phyloP scores from a whole-genome alignment of 768 basidiomycete genomes.

The Rhodosporidiobolus sp. region DNA sequence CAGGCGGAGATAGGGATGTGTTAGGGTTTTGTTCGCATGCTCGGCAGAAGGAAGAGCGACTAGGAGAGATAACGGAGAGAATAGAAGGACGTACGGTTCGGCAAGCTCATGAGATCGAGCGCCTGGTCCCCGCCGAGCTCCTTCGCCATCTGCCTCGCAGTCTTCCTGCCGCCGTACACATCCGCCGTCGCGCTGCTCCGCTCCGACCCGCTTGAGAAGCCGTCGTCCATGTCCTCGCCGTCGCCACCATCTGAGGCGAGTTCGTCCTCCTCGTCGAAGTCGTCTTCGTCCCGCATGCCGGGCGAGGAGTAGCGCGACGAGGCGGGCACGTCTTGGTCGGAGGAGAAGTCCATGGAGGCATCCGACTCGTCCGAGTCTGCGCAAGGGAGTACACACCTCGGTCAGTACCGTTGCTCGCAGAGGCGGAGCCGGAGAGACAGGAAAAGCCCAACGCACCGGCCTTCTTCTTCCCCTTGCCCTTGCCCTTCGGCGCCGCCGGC shows the following conservation, averaged over 20 bases:
- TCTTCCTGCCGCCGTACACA: slow-evolving; percentile 39
- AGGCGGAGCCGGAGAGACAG: background rate
- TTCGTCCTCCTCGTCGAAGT: slow-evolving; percentile 19
- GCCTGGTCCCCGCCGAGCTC: slow-evolving; percentile 41
- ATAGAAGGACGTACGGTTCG: slow-evolving; percentile 20
- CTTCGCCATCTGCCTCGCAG: slow-evolving; percentile 43
- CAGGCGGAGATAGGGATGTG: too few relatives aligned
- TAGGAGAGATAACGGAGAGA: too few relatives aligned
- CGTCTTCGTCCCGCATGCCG: slow-evolving; percentile 9
- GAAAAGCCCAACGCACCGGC: slow-evolving; percentile 10
- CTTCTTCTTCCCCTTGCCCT: slow-evolving; percentile 31
- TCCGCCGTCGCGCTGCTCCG: slow-evolving; percentile 6
- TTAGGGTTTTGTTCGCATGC: background rate
- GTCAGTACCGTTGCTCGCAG: background rate
- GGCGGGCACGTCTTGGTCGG: background rate
- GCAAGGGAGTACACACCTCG: background rate
- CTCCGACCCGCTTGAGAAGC: slow-evolving; percentile 8
- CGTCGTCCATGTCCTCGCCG: slow-evolving; percentile 10
- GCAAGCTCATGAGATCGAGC: slow-evolving; percentile 40
- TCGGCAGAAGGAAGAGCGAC: too few relatives aligned
- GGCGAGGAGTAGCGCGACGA: background rate
- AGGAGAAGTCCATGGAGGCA: slow-evolving; percentile 14
- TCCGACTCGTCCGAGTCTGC: slow-evolving; percentile 24
- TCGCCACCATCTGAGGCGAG: background rate
- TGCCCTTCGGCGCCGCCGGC: slow-evolving; percentile 10